Evolutionary conservation across 2,329 filamentous ascomycete genomes (phyloP), one percentile per base, ranked within the genome.

Genomic region (Monosporascus sp.): DNA sequence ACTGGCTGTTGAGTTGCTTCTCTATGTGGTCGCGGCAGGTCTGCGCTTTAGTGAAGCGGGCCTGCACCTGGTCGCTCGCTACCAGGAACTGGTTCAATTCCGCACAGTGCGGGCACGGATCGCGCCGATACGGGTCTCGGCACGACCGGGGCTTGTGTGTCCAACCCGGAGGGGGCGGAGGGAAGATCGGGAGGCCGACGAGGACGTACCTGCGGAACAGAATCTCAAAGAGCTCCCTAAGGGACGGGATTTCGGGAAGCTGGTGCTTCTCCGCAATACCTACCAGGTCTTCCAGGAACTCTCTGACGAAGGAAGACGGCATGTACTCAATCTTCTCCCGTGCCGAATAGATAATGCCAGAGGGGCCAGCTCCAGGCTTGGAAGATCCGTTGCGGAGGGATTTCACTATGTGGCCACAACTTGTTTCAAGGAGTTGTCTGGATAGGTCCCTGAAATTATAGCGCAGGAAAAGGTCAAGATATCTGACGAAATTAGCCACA

Each of bases 51-150:
- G 36, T 27, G 26, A 57, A 54, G 9, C 16, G 17, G 5, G n/a
- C 38, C 20, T 51, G 22, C 9, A 5, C 14, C 2, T 51, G 22
- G 43, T 46, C 22, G 20, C 38, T 40, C 27, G 53, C 8, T 8
- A 3, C 7, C 11, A 59, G 52, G 27, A 59, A 59, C 8, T 34
- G 22, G 20, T 49, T 41, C 43, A 58, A 52, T 4, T 46, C 43
- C 24, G 14, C 22, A 16, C 43, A 46, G 22, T 31, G 22, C 24
- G 22, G 11, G 22, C 43, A 46, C 0, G 4, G 31, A 14, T 14
- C 4, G 22, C 26, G 16, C 14, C 24, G 1, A 46, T 44, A 44
- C 8, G 20, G 41, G 22, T 3, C 47, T 38, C n/a, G n/a, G 19
- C 22, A 50, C 7, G 7, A 55, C 24, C 43, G 43, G 22, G 43